phyloP scores from a whole-genome alignment of 208 protist species.

The Borovskyia barvae region DNA sequence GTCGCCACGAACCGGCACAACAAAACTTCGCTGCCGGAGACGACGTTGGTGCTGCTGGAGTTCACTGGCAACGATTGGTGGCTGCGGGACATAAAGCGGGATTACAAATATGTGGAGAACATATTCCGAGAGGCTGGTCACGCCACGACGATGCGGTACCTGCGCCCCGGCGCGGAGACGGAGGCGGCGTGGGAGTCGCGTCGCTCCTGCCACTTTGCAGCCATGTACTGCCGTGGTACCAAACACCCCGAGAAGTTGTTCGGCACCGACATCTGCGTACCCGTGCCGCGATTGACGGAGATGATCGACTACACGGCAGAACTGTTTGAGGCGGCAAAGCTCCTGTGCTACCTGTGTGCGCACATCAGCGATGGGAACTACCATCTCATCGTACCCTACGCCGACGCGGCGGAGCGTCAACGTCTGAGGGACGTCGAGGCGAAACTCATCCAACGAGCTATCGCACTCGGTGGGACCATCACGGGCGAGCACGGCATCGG shows the following conservation, averaged over 20 bases:
- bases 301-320: slow-evolving; percentile 71
- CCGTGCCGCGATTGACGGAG: slow-evolving; percentile 69
- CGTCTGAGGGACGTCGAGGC: slow-evolving; percentile 47
- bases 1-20: slow-evolving; percentile 49
- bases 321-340: slow-evolving; percentile 39
- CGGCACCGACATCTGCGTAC: slow-evolving; percentile 86
- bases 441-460: slow-evolving; percentile 66
- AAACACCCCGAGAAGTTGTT: slow-evolving; percentile 32
- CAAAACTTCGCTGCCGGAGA: slow-evolving; percentile 35
- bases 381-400: slow-evolving; percentile 74
- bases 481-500: slow-evolving; percentile 90
- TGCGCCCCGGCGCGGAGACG: slow-evolving; percentile 36
- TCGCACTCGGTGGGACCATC: slow-evolving; percentile 68
- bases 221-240: slow-evolving; percentile 24
- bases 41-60: slow-evolving; percentile 75
- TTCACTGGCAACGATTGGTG: slow-evolving; percentile 49
- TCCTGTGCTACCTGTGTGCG: slow-evolving; percentile 52
- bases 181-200: slow-evolving; percentile 39
- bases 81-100: slow-evolving; percentile 54
- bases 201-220: slow-evolving; percentile 31
- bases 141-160: slow-evolving; percentile 30
- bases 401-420: slow-evolving; percentile 42
- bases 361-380: slow-evolving; percentile 93
- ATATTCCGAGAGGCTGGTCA: slow-evolving; percentile 33
- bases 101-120: slow-evolving; percentile 41